phyloP scores from a whole-genome alignment of 1,284 basidiomycete species.

The Polyporus tsugae region DNA sequence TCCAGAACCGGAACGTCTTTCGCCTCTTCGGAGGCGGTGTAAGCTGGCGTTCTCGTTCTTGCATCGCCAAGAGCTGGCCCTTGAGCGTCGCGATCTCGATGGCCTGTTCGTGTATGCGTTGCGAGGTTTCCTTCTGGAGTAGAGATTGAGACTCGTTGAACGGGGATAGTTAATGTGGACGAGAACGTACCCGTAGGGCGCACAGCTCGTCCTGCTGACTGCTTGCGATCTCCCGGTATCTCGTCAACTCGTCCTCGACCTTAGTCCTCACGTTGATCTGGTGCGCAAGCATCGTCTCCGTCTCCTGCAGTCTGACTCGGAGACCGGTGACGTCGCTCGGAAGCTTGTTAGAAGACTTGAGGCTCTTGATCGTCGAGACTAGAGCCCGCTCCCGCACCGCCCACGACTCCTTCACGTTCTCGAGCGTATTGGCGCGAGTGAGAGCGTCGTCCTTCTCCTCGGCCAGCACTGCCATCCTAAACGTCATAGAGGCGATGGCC shows the following conservation, averaged over 20 bases:
- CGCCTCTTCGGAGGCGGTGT: neutral
- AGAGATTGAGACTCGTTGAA: neutral
- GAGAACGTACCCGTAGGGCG: neutral
- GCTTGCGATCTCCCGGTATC: neutral
- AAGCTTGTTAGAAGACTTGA: neutral
- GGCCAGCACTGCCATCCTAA: neutral
- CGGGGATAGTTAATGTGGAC: no score
- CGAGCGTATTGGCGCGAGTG: conserved; percentile 4
- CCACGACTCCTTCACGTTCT: conserved; percentile 11
- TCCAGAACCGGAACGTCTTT: neutral
- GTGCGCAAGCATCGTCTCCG: neutral
- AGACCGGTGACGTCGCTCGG: neutral
- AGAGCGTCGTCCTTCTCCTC: conserved; percentile 7
- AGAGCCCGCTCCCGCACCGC: conserved; percentile 1
- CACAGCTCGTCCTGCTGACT: neutral
- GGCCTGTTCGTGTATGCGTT: neutral
- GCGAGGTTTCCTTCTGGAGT: neutral
- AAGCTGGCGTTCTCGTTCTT: neutral
- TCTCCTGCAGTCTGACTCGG: neutral
- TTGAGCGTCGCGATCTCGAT: conserved; percentile 5
- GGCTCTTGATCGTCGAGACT: conserved; percentile 2
- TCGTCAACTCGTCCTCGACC: neutral
- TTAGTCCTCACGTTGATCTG: neutral
- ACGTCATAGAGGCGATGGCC: conserved; percentile 2
- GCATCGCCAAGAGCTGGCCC: conserved; percentile 4